A percentile compares a stretch with the other conserved stretches of the same genome.
Evolutionary conservation across 2,329 filamentous ascomycete species (phyloP).

Genomic region (Pseudogymnoascus sp.): DNA sequence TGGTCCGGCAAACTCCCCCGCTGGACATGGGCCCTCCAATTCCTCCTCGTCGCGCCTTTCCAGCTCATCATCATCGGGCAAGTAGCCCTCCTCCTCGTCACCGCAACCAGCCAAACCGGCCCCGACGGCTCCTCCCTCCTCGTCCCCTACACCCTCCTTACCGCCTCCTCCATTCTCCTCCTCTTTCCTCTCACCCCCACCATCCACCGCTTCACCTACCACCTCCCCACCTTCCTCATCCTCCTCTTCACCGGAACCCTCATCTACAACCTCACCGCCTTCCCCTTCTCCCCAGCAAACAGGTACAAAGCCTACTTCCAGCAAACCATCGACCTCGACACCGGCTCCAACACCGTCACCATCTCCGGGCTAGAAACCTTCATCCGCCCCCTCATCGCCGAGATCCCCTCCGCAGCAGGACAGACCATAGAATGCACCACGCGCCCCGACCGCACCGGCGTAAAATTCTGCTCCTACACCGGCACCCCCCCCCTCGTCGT

Average conservation of each 20-base stretch:
- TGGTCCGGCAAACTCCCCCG: conserved; percentile 75
- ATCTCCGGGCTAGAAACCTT: conserved; percentile 61
- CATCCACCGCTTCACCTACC: conserved; percentile 75
- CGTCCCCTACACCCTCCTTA: conserved; percentile 62
- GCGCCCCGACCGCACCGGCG: conserved; percentile 36
- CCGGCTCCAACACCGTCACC: conserved; percentile 58
- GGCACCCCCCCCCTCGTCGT: conserved; percentile 60
- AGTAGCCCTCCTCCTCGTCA: conserved; percentile 62
- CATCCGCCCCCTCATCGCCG: conserved; percentile 54
- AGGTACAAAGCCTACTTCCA: conserved; percentile 83
- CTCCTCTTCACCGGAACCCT: conserved; percentile 65
- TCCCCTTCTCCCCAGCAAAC: conserved; percentile 75
- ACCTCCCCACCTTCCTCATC: conserved; percentile 70
- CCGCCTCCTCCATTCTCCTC: conserved; percentile 59
- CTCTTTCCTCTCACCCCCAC: conserved; percentile 74
- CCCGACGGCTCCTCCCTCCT: conserved; percentile 71
- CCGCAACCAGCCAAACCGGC: conserved; percentile 69
- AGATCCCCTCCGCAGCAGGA: conserved; percentile 62
- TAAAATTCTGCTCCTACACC: conserved; percentile 62
- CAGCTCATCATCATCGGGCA: conserved; percentile 70
- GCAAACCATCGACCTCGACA: conserved; percentile 70
- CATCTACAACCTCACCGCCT: conserved; percentile 77
- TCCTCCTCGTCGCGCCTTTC: conserved; percentile 71
- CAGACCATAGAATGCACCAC: conserved; percentile 46
- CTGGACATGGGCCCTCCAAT: conserved; percentile 84